Evolutionary conservation across 208 protist genomes (phyloP).

Genomic region (Leptomonas pyrrhocoris): DNA sequence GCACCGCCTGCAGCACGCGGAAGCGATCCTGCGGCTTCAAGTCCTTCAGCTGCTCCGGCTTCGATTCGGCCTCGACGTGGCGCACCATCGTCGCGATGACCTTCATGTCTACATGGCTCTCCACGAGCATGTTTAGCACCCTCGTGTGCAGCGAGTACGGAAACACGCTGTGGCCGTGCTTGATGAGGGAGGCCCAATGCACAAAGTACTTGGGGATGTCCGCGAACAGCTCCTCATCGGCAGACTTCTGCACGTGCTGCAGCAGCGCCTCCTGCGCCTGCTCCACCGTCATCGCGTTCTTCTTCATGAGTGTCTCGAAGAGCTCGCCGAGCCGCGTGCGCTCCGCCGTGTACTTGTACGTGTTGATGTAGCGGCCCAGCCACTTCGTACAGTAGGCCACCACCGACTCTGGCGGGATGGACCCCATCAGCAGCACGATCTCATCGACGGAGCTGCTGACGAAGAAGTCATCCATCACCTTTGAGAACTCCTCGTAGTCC

Average conservation of each 20-base stretch:
- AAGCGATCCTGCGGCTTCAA: constrained; percentile 65
- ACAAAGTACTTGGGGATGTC: constrained; percentile 81
- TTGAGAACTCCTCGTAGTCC: constrained; percentile 69
- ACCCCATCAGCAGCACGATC: constrained; percentile 43
- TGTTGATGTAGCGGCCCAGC: constrained; percentile 79
- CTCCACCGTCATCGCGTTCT: constrained; percentile 46
- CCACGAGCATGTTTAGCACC: constrained; percentile 78
- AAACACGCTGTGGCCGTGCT: constrained; percentile 64
- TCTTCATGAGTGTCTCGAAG: constrained; percentile 64
- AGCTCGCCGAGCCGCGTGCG: constrained; percentile 77
- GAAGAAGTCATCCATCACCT: constrained; percentile 85
- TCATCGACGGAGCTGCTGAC: constrained; percentile 59
- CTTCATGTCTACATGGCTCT: constrained; percentile 39
- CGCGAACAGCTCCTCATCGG: constrained; percentile 67
- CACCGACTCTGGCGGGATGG: constrained; percentile 46
- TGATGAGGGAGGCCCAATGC: constrained; percentile 78
- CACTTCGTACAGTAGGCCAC: constrained; percentile 63
- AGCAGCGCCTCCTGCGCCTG: constrained; percentile 60
- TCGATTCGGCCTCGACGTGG: constrained; percentile 42
- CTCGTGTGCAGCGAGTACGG: constrained; percentile 65
- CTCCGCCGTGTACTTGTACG: constrained; percentile 65
- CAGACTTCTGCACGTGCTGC: constrained; percentile 58
- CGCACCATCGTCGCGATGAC: constrained; percentile 56
- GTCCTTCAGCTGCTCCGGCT: constrained; percentile 50
- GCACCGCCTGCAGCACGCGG: constrained; percentile 77